Percentiles rank a stretch among this genome's conserved stretches.
Evolutionary conservation across 2,329 filamentous ascomycete species (phyloP).

Genomic region (Venturia pyrina): DNA sequence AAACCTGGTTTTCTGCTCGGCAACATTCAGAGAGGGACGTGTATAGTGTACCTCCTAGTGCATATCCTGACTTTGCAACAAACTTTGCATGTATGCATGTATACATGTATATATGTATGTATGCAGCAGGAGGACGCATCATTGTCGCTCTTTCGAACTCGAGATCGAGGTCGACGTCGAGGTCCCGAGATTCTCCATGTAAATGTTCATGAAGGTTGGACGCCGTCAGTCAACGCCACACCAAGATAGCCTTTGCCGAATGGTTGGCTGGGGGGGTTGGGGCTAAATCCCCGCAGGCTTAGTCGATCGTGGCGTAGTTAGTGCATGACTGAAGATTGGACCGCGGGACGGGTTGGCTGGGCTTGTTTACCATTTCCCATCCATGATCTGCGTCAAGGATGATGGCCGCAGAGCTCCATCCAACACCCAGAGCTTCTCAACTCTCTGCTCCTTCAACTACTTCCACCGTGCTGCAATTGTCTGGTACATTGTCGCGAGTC

Average conservation of each 20-base stretch:
- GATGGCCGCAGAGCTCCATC: background rate
- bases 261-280: background rate
- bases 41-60: no score
- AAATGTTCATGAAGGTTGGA: background rate
- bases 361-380: background rate
- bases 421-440: background rate
- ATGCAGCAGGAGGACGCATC: no score
- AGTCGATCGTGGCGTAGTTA: background rate
- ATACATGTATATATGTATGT: no score
- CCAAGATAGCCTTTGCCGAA: background rate
- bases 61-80: no score
- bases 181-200: background rate
- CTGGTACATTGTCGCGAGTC: background rate
- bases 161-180: background rate
- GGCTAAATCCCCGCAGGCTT: background rate
- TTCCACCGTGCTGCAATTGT: background rate
- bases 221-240: background rate
- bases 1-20: background rate
- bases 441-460: background rate
- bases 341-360: background rate
- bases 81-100: no score
- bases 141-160: background rate
- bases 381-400: conserved; percentile 1
- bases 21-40: background rate
- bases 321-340: background rate